Evolutionary conservation across 805 yeast species (phyloP).

Genomic region (Starmerella vaccinii): DNA sequence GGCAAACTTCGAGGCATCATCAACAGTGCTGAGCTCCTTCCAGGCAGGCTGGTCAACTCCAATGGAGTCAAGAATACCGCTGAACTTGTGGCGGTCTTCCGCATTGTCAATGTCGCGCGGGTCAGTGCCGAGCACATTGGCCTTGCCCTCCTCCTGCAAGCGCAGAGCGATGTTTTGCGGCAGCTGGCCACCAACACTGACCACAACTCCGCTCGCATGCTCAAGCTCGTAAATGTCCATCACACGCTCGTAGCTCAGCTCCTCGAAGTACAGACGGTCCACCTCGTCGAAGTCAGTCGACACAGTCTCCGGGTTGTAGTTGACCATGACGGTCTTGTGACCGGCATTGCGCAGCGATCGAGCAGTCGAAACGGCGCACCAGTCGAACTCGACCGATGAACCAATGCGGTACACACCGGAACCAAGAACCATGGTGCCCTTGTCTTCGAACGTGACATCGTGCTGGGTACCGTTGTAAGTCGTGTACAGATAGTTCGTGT

Average conservation of each 20-base stretch:
- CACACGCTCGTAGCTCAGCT: conserved; percentile 87
- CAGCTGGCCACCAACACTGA: conserved; percentile 94
- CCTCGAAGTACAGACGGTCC: conserved; percentile 93
- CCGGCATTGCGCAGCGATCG: conserved; percentile 83
- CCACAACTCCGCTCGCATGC: conserved; percentile 79
- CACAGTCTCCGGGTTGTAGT: conserved; percentile 97
- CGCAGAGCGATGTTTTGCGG: conserved; percentile 93
- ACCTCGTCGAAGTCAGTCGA: conserved; percentile 98
- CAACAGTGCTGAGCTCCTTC: conserved; percentile 85
- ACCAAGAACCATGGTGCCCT: conserved; percentile 90
- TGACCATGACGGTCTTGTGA: conserved; percentile 86
- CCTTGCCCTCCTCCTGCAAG: conserved; percentile 54
- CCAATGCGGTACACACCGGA: conserved; percentile 99
- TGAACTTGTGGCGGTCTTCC: conserved; percentile 96
- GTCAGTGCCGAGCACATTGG: conserved; percentile 83
- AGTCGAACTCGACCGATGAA: conserved; percentile 95
- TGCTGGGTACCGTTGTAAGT: conserved; percentile 85
- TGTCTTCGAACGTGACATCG: conserved; percentile 76
- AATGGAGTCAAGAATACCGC: conserved; percentile 84
- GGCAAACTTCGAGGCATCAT: conserved; percentile 79
- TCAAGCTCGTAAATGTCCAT: conserved; percentile 95
- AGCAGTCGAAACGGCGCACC: conserved; percentile 98
- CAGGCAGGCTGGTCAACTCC: conserved; percentile 95
- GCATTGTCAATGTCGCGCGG: conserved; percentile 95
- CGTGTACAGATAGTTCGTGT: conserved; percentile 88